Base-by-base conservation (phyloP, 2,329 filamentous ascomycete species). In the Aspergillus terreus region DNA sequence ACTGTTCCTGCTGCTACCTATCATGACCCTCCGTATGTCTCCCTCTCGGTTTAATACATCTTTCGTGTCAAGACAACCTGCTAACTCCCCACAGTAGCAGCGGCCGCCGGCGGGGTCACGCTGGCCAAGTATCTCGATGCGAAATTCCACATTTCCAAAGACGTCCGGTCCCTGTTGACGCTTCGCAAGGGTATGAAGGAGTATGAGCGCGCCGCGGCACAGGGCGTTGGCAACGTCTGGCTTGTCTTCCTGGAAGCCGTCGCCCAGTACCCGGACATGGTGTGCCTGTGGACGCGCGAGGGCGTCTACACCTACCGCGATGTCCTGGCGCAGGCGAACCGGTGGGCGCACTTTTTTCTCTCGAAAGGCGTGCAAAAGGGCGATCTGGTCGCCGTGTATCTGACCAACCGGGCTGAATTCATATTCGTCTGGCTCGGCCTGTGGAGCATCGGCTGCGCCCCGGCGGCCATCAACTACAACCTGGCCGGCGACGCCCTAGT, bases 391-490 rank as follows among this genome's bases (percentile, higher is more conserved):
- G 82, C 78, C 3, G 75, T 89, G 53, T 87, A 85, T 67, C 80
- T 88, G 67, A 78, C 77, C 60, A 90, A 89, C 66, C 81, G 82
- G 12, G 78, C 83, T 0, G 84, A 89, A 50, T 88, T 88, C 58
- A 61, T 86, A 7, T 81, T 87, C 45, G 78, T 79, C 3, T 86
- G 85, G 81, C 63, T 88, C 38, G 86, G 81, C 0, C 71, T 85
- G 3, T 81, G 81, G 76, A 78, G 82, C 9, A 80, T 89, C 50
- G 86, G 86, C 3, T 82, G 82, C 12, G 84, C 83, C 0, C 86
- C 86, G 0, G 85, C 86, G 0, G 79, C 87, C 68, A 85, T 90
- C 65, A 90, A 90, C 65, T 82, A 85, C 64, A 85, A 89, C 62
- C 72, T 90, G 6, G 75, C 78, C 6, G 82, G 81, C 0, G 79